Evolutionary conservation across 495 filamentous ascomycete species (phyloP).

Genomic region (Annulohypoxylon maeteangense): DNA sequence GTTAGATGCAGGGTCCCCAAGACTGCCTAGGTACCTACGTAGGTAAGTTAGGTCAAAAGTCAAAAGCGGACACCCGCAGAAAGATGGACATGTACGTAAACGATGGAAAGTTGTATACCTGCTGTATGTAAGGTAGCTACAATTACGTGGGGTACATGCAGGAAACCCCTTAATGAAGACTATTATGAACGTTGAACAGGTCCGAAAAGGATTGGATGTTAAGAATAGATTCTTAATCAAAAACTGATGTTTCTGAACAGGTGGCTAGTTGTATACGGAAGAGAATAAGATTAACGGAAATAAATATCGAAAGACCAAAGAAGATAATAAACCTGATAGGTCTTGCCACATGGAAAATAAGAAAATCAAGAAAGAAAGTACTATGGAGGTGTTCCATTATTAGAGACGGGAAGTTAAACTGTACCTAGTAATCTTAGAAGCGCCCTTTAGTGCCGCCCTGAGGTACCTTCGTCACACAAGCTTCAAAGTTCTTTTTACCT

Average conservation of each 20-base stretch:
- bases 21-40: not conserved
- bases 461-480: not conserved
- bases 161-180: conserved; percentile 14
- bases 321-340: not conserved
- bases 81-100: conserved; percentile 1
- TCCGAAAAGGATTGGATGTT: conserved; percentile 29
- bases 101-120: not conserved
- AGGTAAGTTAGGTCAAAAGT: not conserved
- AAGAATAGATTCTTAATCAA: conserved; percentile 42
- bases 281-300: not conserved
- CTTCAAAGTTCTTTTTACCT: not conserved
- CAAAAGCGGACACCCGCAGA: not conserved
- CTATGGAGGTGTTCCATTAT: conserved; percentile 6
- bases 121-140: not conserved
- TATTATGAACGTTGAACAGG: conserved; percentile 2
- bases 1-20: not conserved
- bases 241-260: conserved; percentile 13
- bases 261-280: conserved; percentile 1
- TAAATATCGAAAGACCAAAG: conserved; percentile 17
- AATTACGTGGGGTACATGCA: conserved; percentile 36
- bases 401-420: conserved; percentile 1
- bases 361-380: not conserved
- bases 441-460: not conserved
- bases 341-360: not conserved
- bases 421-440: not conserved